Percentiles rank a stretch among this genome's conserved stretches.
These are phyloP conservation scores for Capsicum rhomboideum DNA, from an alignment of 257 asterid genomes.

Conservation along the genomic window DNA sequence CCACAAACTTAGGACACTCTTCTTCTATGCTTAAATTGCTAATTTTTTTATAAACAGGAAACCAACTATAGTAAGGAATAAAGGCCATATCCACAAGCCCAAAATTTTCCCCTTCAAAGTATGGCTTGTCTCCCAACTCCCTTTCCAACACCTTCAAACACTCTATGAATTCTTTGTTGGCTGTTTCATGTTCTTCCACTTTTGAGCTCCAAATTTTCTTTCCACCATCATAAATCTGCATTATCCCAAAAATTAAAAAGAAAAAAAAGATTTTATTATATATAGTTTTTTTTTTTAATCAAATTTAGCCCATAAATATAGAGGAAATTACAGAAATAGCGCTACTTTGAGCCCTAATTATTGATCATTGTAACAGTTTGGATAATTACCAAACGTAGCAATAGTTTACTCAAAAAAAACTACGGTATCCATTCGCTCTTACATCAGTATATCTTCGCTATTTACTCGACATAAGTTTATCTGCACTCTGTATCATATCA, in stretches of 20 bases:
- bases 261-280: neutral
- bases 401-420: neutral
- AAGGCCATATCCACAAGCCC: conserved; percentile 13
- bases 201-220: conserved; percentile 2
- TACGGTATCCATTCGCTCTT: neutral
- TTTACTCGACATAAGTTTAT: no score
- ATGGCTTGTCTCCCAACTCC: conserved; percentile 7
- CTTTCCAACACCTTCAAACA: conserved; percentile 2
- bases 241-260: neutral
- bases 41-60: neutral
- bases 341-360: no score
- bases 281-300: neutral
- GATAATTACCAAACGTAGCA: no score
- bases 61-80: conserved; percentile 10
- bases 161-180: conserved; percentile 29
- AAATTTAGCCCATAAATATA: neutral
- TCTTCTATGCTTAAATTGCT: conserved; percentile 4
- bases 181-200: conserved; percentile 12
- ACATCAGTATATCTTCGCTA: neutral
- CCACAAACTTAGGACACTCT: conserved; percentile 7
- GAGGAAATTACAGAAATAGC: no score
- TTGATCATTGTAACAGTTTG: no score
- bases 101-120: conserved; percentile 9
- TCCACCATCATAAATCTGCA: conserved; percentile 1
- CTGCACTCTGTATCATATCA: no score